These are phyloP conservation scores for Polymyxa betae DNA, from an alignment of 208 protist species.

Conservation along the genomic window DNA sequence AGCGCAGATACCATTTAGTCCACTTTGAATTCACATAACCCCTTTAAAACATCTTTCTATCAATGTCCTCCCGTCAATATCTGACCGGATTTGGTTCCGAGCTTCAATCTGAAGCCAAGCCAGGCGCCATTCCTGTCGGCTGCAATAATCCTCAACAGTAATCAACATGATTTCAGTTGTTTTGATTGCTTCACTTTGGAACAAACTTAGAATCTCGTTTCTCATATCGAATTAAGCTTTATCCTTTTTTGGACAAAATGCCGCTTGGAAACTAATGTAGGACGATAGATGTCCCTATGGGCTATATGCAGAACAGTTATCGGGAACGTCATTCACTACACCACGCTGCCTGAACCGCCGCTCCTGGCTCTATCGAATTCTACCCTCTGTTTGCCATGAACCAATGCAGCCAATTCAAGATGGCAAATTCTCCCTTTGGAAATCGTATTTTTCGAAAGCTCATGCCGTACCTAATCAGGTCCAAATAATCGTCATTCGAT, in stretches of 20 bases:
- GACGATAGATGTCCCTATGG: constrained; percentile 70
- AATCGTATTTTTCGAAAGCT: background rate
- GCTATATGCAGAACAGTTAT: constrained; percentile 85
- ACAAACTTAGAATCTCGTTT: too few relatives aligned
- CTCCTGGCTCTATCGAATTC: constrained; percentile 82
- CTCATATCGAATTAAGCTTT: too few relatives aligned
- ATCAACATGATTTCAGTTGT: background rate
- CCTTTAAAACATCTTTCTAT: too few relatives aligned
- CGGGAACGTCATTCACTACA: constrained; percentile 82
- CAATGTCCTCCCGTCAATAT: too few relatives aligned
- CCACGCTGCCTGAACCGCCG: constrained; percentile 73
- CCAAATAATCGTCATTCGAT: background rate
- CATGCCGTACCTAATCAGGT: constrained; percentile 49
- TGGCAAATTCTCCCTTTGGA: background rate
- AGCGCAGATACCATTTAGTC: too few relatives aligned
- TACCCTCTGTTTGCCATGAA: constrained; percentile 74
- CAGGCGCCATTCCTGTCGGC: constrained; percentile 24
- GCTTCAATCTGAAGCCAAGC: constrained; percentile 39
- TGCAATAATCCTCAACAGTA: constrained; percentile 80
- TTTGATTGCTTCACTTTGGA: too few relatives aligned
- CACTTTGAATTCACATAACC: too few relatives aligned
- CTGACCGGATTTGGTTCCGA: constrained; percentile 51
- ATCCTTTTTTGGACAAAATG: too few relatives aligned
- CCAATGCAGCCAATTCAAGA: background rate
- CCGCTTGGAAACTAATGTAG: background rate